Percentiles rank a stretch among this genome's conserved stretches.
These are phyloP conservation scores for Stagonosporopsis vannaccii DNA, from an alignment of 2,329 filamentous ascomycete species.

Conservation along the genomic window DNA sequence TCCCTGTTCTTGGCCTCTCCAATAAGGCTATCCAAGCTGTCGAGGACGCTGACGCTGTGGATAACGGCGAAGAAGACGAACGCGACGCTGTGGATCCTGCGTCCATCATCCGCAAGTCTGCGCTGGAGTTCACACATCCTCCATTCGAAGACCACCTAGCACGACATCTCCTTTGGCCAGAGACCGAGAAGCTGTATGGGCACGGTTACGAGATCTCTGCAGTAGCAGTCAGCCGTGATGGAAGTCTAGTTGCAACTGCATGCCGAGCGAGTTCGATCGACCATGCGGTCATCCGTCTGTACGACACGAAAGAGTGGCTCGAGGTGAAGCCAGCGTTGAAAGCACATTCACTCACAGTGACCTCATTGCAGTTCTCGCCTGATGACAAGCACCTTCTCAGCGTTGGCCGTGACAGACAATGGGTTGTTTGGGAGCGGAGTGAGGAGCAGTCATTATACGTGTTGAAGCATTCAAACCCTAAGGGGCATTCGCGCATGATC, in stretches of 20 bases:
- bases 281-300: constrained; percentile 91
- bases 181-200: constrained; percentile 94
- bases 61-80: constrained; percentile 58
- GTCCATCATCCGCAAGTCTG: constrained; percentile 64
- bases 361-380: constrained; percentile 77
- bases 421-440: constrained; percentile 76
- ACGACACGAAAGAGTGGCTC: constrained; percentile 86
- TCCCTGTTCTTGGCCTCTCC: constrained; percentile 91
- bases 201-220: constrained; percentile 97
- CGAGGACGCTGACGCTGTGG: constrained; percentile 40
- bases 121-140: constrained; percentile 73
- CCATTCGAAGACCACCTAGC: constrained; percentile 90
- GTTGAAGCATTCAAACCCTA: constrained; percentile 72
- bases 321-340: constrained; percentile 83
- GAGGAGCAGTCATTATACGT: constrained; percentile 57
- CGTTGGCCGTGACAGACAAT: constrained; percentile 90
- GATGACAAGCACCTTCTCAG: constrained; percentile 81
- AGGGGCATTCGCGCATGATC: constrained; percentile 93
- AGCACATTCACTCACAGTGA: constrained; percentile 88
- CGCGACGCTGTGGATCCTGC: constrained; percentile 64
- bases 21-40: constrained; percentile 82
- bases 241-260: constrained; percentile 81
- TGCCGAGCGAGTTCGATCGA: constrained; percentile 92
- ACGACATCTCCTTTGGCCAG: constrained; percentile 92
- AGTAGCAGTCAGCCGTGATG: constrained; percentile 78